Base-by-base conservation (phyloP, 331 rosid genomes). In the Acacia pycnantha region DNA sequence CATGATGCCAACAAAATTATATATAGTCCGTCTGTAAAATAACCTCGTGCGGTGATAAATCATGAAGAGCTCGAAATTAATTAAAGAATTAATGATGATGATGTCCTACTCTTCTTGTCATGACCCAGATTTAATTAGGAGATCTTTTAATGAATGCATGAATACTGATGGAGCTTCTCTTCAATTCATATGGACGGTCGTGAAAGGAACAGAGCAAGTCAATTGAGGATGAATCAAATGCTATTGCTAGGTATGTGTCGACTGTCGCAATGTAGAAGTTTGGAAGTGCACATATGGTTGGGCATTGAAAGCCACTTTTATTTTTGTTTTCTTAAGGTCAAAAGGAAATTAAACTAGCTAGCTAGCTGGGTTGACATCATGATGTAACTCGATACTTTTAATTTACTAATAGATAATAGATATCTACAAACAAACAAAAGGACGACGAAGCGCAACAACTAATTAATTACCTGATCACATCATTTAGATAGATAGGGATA, bases 381-480 rank as follows among this genome's bases (percentile, higher is more conserved):
- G 44, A 73, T 48, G 22, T 22, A 44, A 22, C 9, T 8, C 18
- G 19, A 7, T 6, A 77, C 10, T 33, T 69, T 31, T 58, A 70
- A 24, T 61, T 61, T 77, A 6, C 15, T 41, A 0, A n/a, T 56
- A 56, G 21, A 15, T 16, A n/a, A 58, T 69, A 43, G 47, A 77
- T 77, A 47, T 35, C 10, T 43, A 1, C 27, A 8, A 21, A 8
- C 12, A n/a, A 0, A 54, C 2, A 43, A 43, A 43, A 43, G 46
- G 27, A 22, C 10, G 14, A 56, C 13, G 27, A 82, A 48, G 21
- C 73, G 71, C 37, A 47, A 74, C 72, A 46, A 74, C 66, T 18
- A 82, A 70, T 22, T 18, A 82, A 70, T 22, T 24, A 4, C 76
- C 81, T 69, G 80, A 75, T 79, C 41, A 71, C 54, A 15, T 70